Percentiles rank a stretch among this genome's conserved stretches.
Conservation (phyloP, 352 stramenopile genomes). For the Aphanomyces invadans region DNA sequence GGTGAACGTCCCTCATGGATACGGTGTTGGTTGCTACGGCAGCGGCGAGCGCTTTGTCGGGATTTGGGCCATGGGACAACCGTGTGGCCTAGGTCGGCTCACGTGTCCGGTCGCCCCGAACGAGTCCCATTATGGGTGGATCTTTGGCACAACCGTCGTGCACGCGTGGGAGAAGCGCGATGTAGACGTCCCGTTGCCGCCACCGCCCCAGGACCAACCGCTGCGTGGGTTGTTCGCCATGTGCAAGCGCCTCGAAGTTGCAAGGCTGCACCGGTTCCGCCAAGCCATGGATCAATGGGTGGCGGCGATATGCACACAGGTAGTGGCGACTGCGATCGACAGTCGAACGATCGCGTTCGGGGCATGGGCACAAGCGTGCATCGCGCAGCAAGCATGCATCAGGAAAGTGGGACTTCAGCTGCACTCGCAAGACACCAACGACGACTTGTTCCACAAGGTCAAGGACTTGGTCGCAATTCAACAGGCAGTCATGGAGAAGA, state of each 20-base stretch:
- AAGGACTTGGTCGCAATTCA: background rate
- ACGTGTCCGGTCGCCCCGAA: background rate
- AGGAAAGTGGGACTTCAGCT: background rate
- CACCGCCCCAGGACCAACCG: background rate
- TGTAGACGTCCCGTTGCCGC: background rate
- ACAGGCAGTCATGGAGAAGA: background rate
- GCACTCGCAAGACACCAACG: background rate
- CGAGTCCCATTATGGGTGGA: conserved; percentile 4
- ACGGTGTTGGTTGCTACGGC: conserved; percentile 11
- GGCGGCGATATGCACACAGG: background rate
- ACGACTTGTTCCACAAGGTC: background rate
- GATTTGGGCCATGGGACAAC: background rate
- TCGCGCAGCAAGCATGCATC: background rate
- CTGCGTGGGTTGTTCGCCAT: background rate
- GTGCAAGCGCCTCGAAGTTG: background rate
- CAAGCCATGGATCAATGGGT: conserved; percentile 5
- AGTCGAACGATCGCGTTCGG: conserved; percentile 1
- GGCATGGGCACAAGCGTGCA: background rate
- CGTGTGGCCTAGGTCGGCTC: background rate
- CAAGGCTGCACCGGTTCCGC: background rate
- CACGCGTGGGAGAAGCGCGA: background rate
- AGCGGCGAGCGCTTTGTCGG: conserved; percentile 6
- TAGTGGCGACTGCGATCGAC: background rate
- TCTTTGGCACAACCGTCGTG: background rate
- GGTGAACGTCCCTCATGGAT: conserved; percentile 3